A percentile compares a stretch with the other conserved stretches of the same genome.
phyloP scores from a whole-genome alignment of 202 grass and related monocot genomes.

The Musa balbisiana region DNA sequence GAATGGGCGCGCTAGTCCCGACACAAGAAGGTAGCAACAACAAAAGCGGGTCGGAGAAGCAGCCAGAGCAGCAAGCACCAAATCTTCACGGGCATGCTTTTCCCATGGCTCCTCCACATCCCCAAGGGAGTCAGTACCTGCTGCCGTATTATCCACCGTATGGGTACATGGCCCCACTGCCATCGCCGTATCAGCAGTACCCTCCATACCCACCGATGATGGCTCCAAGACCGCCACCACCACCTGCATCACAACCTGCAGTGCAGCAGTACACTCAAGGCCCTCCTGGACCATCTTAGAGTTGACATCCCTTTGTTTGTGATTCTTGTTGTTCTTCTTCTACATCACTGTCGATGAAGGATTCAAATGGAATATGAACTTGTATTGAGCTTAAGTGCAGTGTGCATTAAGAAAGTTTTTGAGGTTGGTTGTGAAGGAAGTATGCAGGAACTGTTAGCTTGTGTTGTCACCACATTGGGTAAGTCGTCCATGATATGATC shows the following conservation, averaged over 20 bases:
- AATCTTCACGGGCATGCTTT: conserved; percentile 46
- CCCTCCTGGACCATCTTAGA: background rate
- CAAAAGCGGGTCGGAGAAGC: conserved; percentile 36
- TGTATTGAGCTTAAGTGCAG: too few relatives aligned
- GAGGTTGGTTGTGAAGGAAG: too few relatives aligned
- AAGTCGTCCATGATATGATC: too few relatives aligned
- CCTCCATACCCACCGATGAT: conserved; percentile 1
- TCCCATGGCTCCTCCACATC: conserved; percentile 39
- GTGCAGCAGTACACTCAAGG: conserved; percentile 8
- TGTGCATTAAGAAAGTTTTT: too few relatives aligned
- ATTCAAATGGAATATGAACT: too few relatives aligned
- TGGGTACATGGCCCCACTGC: conserved; percentile 19
- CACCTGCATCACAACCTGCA: background rate
- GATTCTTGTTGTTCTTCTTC: too few relatives aligned
- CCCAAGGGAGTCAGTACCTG: conserved; percentile 47
- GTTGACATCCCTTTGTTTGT: too few relatives aligned
- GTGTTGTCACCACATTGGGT: too few relatives aligned
- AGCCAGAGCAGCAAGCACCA: conserved; percentile 24
- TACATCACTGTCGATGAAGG: too few relatives aligned
- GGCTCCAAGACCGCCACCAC: background rate
- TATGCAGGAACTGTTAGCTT: too few relatives aligned
- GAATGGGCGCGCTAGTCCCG: conserved; percentile 75
- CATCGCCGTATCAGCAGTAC: conserved; percentile 26
- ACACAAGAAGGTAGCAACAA: conserved; percentile 36
- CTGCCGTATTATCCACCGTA: conserved; percentile 52